Evolutionary conservation across 345 rosid species (phyloP).

Genomic region (Lagerstroemia speciosa): DNA sequence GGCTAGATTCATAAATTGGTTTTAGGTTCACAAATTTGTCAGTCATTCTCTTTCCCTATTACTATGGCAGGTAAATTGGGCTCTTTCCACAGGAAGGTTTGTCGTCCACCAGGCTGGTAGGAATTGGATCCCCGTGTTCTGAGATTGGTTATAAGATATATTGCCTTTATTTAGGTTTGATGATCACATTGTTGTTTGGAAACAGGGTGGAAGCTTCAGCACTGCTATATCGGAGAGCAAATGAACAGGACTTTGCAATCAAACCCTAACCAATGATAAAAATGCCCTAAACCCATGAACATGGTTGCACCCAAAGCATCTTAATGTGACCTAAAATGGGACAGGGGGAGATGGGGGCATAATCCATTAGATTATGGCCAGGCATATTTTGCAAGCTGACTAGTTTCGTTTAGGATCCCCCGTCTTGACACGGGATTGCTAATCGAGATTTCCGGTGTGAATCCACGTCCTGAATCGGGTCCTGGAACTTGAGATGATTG

Average conservation of each 20-base stretch:
- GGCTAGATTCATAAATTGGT: not conserved
- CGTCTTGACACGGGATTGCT: not conserved
- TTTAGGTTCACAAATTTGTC: too few relatives aligned
- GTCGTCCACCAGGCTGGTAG: conserved; percentile 97
- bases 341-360: not conserved
- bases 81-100: conserved; percentile 56
- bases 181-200: conserved; percentile 1
- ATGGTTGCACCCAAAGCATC: conserved; percentile 4
- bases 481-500: too few relatives aligned
- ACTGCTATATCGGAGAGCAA: conserved; percentile 90
- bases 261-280: conserved; percentile 38
- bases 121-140: conserved; percentile 12
- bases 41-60: not conserved
- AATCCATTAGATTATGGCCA: not conserved
- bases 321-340: not conserved
- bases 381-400: not conserved
- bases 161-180: conserved; percentile 6
- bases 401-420: not conserved
- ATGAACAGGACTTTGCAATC: conserved; percentile 73
- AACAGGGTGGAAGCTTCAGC: conserved; percentile 99
- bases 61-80: conserved; percentile 89
- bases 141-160: not conserved
- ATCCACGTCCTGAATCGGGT: not conserved
- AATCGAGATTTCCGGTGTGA: not conserved
- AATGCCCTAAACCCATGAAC: conserved; percentile 9